A percentile compares a stretch with the other conserved stretches of the same genome.
Conservation (phyloP, 768 basidiomycete genomes). For the Hygrophoropsis aurantiaca region DNA sequence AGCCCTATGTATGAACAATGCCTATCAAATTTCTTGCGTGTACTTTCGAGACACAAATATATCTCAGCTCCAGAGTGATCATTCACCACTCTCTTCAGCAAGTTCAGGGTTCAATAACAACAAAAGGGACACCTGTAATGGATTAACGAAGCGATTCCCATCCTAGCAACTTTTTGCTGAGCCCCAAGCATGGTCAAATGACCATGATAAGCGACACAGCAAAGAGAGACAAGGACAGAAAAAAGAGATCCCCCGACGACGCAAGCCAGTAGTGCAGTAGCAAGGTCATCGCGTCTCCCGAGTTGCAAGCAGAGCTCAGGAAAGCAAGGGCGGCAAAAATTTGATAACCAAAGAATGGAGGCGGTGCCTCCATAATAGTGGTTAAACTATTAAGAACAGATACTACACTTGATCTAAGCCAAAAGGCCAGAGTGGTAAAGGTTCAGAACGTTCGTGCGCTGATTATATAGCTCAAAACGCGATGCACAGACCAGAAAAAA, state of each 20-base stretch:
- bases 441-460: too few species aligned
- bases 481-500: too few species aligned
- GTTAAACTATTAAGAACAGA: slow-evolving; percentile 67
- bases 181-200: too few species aligned
- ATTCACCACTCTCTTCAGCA: too few species aligned
- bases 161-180: too few species aligned
- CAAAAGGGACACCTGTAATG: not conserved
- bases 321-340: slow-evolving; percentile 56
- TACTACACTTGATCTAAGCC: slow-evolving; percentile 81
- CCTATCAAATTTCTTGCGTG: too few species aligned
- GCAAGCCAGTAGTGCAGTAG: slow-evolving; percentile 27
- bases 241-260: slow-evolving; percentile 9
- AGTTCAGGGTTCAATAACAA: not conserved
- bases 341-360: slow-evolving; percentile 55
- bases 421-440: slow-evolving; percentile 62
- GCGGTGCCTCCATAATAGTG: slow-evolving; percentile 60
- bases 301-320: slow-evolving; percentile 47
- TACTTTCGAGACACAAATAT: too few species aligned
- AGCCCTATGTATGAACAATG: too few species aligned
- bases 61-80: too few species aligned
- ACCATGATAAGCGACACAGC: too few species aligned
- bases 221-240: slow-evolving; percentile 17
- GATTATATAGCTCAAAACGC: too few species aligned
- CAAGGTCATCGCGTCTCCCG: slow-evolving; percentile 39
- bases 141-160: not conserved